A percentile compares a stretch with the other conserved stretches of the same genome.
phyloP scores from a whole-genome alignment of 2,329 filamentous ascomycete species.

The Didymellaceae sp. region DNA sequence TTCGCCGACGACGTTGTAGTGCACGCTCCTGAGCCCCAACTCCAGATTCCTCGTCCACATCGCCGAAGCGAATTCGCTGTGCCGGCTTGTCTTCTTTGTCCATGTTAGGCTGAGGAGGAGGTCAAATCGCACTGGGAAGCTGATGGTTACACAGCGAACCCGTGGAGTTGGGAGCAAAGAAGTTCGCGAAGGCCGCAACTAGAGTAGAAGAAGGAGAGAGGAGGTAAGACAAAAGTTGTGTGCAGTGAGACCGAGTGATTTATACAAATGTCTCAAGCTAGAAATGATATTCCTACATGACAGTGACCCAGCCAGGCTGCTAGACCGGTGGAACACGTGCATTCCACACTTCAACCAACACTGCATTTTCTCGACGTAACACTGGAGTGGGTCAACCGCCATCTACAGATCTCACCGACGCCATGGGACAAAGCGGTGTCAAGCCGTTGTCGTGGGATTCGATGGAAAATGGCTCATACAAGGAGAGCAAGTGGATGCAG shows the following conservation, averaged over 20 bases:
- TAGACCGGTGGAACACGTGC: constrained; percentile 7
- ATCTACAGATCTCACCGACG: background rate
- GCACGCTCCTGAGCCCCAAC: constrained; percentile 32
- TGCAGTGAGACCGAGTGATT: constrained; percentile 14
- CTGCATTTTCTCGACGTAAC: background rate
- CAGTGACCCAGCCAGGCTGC: constrained; percentile 5
- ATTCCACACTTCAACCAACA: background rate
- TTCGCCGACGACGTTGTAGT: constrained; percentile 34
- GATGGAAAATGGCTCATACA: constrained; percentile 35
- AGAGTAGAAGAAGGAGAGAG: constrained; percentile 9
- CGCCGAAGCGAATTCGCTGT: constrained; percentile 29
- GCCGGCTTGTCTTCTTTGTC: constrained; percentile 34
- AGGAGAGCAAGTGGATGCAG: constrained; percentile 13
- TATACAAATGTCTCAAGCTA: constrained; percentile 13
- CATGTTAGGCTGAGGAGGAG: constrained; percentile 21
- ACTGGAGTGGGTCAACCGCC: background rate
- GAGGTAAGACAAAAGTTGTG: constrained; percentile 8
- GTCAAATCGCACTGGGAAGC: constrained; percentile 9
- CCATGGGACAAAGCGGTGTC: constrained; percentile 10
- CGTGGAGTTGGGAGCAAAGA: constrained; percentile 10
- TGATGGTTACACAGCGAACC: constrained; percentile 17
- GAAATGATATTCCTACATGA: constrained; percentile 8
- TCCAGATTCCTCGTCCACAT: constrained; percentile 45
- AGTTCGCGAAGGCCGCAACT: constrained; percentile 2
- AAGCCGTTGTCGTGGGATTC: constrained; percentile 21